phyloP scores from a whole-genome alignment of 148 eudicot species.

The Simmondsia chinensis region DNA sequence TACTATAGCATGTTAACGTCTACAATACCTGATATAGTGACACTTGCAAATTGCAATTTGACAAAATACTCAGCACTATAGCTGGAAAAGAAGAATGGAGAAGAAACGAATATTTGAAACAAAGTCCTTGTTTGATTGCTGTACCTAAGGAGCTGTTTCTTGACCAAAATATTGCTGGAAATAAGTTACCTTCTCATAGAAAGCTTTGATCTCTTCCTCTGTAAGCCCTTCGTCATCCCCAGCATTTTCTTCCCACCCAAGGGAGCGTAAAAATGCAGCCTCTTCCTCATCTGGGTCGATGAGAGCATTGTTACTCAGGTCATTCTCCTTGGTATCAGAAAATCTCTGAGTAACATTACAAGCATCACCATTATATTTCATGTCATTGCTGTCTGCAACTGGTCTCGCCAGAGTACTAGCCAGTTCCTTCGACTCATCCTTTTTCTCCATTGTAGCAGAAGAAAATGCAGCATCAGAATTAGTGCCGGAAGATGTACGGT shows the following conservation, averaged over 20 bases:
- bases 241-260: constrained; percentile 84
- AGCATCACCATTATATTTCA: constrained; percentile 34
- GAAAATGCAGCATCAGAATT: constrained; percentile 25
- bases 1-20: too few relatives aligned
- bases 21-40: too few relatives aligned
- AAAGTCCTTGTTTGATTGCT: neutral
- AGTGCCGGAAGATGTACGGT: constrained; percentile 11
- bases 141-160: neutral
- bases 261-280: constrained; percentile 67
- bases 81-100: too few relatives aligned
- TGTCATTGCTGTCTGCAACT: constrained; percentile 25
- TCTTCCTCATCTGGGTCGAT: constrained; percentile 59
- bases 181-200: constrained; percentile 69
- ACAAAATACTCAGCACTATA: too few relatives aligned
- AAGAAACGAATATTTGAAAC: too few relatives aligned
- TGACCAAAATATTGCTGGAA: neutral
- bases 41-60: too few relatives aligned
- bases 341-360: constrained; percentile 9
- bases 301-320: constrained; percentile 21
- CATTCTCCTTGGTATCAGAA: constrained; percentile 25
- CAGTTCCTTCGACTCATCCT: constrained; percentile 25
- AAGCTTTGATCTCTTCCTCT: constrained; percentile 84
- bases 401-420: constrained; percentile 10
- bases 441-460: constrained; percentile 21
- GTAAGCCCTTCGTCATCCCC: constrained; percentile 85